A percentile compares a stretch with the other conserved stretches of the same genome.
Conservation (phyloP, 2,329 filamentous ascomycete genomes). For the Parastagonospora avenae region DNA sequence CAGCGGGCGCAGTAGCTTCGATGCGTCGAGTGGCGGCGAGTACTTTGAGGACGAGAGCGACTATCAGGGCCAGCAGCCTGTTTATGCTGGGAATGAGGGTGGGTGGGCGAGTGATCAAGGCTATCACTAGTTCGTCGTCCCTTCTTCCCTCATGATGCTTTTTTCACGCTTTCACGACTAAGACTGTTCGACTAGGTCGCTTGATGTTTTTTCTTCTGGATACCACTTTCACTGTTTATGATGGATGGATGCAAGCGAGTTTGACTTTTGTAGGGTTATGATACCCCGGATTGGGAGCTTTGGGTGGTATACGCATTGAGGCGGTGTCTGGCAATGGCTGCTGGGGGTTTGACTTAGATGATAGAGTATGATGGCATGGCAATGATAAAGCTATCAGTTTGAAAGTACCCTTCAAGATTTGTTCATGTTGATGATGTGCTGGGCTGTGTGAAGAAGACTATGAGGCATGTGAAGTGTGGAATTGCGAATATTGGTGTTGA, state of each 20-base stretch:
- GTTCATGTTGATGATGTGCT: too few species aligned
- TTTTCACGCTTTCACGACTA: slow-evolving; percentile 12
- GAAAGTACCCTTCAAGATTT: too few species aligned
- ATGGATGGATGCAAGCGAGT: neutral
- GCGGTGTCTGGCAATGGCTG: neutral
- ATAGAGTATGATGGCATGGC: slow-evolving; percentile 2
- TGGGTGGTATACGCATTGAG: neutral
- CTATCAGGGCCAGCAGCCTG: slow-evolving; percentile 33
- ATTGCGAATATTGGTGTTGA: too few species aligned
- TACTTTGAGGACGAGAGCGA: slow-evolving; percentile 75
- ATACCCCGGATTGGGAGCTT: slow-evolving; percentile 17
- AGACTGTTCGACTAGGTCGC: neutral
- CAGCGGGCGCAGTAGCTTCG: slow-evolving; percentile 81
- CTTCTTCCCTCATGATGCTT: neutral
- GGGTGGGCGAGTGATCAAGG: slow-evolving; percentile 44
- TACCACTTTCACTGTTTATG: slow-evolving; percentile 22
- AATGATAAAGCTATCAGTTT: neutral
- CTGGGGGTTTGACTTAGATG: slow-evolving; percentile 8
- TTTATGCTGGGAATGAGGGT: slow-evolving; percentile 35
- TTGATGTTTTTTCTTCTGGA: slow-evolving; percentile 12
- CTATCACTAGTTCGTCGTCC: slow-evolving; percentile 3
- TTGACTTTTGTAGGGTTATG: slow-evolving; percentile 8
- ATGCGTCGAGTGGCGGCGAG: slow-evolving; percentile 69
- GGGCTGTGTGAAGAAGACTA: too few species aligned
- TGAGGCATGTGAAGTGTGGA: too few species aligned